Percentiles rank a stretch among this genome's conserved stretches.
Evolutionary conservation across 2,329 filamentous ascomycete species (phyloP).

Genomic region (Neurospora sp.): DNA sequence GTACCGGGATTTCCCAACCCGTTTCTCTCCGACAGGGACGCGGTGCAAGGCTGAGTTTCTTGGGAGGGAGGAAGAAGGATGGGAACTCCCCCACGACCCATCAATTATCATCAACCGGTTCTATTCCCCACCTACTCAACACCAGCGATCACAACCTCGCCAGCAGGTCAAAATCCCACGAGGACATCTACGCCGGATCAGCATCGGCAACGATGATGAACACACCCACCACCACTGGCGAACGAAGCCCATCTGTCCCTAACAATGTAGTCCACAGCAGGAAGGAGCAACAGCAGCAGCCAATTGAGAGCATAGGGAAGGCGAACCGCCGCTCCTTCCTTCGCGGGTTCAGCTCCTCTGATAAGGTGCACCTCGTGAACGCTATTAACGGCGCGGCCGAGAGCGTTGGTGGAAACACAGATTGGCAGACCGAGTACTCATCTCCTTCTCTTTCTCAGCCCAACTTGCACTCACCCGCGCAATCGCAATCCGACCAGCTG

Average conservation of each 20-base stretch:
- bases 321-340: constrained; percentile 19
- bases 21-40: constrained; percentile 41
- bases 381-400: constrained; percentile 1
- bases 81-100: neutral
- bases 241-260: neutral
- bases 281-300: constrained; percentile 14
- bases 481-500: neutral
- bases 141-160: constrained; percentile 15
- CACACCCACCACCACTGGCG: constrained; percentile 3
- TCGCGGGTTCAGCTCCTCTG: constrained; percentile 1
- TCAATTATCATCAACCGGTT: neutral
- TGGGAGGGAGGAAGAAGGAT: constrained; percentile 43
- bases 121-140: constrained; percentile 10
- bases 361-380: neutral
- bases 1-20: constrained; percentile 38
- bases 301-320: constrained; percentile 13
- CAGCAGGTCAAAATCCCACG: constrained; percentile 8
- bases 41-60: constrained; percentile 46
- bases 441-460: neutral
- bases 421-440: constrained; percentile 16
- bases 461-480: neutral
- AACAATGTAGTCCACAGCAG: constrained; percentile 3
- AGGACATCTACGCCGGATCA: constrained; percentile 1
- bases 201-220: constrained; percentile 8
- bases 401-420: neutral